Base-by-base conservation (phyloP, 139 green algal species). In the Micromonas commoda region DNA sequence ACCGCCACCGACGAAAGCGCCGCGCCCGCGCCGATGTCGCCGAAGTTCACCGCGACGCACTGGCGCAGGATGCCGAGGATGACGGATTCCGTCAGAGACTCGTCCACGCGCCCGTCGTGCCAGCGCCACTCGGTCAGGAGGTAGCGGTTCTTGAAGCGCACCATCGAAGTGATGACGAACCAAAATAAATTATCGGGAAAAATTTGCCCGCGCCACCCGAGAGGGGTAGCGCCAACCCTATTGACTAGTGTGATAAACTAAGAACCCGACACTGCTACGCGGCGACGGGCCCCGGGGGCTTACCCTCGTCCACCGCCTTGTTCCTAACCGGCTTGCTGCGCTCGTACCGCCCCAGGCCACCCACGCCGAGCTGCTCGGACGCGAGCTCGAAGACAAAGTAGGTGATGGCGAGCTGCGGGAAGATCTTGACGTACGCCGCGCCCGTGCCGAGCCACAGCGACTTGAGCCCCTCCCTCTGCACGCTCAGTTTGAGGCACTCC, bases 351-450 rank as follows among this genome's bases (percentile, higher is more conserved):
- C 29, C 28, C 9, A 70, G 9, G 6, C 29, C 63, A 9, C 29
- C 29, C 28, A 70, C 29, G 63, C 28, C 63, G 6, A 70, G 6
- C 29, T 19, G 6, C 63, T 35, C 29, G 13, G 63, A 70, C 28
- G 29, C 63, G 63, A 73, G 28, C 73, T 79, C 73, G 73, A 64
- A 79, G 5, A 79, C n/a, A 45, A 51, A 76, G 33, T 79, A 79
- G 13, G 23, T 31, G 3, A 33, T 45, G 28, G 63, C 61, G 31
- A 79, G 74, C 37, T 69, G 63, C 33, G 73, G 73, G 21, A 74
- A 79, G 5, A 79, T 54, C 63, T 79, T 67, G 0, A 51, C 53
- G 53, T 79, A 79, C 45, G 73, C 34, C 16, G 73, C 54, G 4
- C 28, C 29, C 28, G 63, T 32, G 20, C 73, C 73, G n/a, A 39